Evolutionary conservation across 2,329 filamentous ascomycete species (phyloP).

Genomic region (Ambrosiella xylebori): DNA sequence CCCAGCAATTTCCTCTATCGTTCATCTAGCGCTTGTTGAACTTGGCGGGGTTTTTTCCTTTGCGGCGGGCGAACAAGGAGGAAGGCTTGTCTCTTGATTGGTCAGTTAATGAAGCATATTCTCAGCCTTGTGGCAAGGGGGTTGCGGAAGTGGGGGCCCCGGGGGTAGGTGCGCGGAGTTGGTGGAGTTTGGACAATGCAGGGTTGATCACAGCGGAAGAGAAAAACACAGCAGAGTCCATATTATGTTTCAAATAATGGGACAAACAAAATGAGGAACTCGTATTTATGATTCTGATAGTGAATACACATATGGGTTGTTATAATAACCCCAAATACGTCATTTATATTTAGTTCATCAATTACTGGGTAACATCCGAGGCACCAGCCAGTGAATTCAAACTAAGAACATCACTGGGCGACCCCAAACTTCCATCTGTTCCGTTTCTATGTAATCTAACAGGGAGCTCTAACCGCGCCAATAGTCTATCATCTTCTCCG

Average conservation of each 20-base stretch:
- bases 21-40: neutral
- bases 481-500: slow-evolving; percentile 19
- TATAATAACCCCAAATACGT: neutral
- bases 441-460: slow-evolving; percentile 8
- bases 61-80: neutral
- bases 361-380: slow-evolving; percentile 4
- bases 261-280: too few relatives aligned
- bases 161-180: neutral
- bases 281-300: too few relatives aligned
- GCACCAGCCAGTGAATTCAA: slow-evolving; percentile 4
- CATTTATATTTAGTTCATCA: neutral
- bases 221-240: too few relatives aligned
- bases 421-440: slow-evolving; percentile 18
- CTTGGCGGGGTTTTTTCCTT: neutral
- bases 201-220: too few relatives aligned
- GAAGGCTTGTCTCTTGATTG: neutral
- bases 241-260: too few relatives aligned
- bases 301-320: neutral
- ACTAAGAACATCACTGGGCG: slow-evolving; percentile 4
- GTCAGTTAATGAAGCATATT: neutral
- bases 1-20: neutral
- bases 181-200: neutral
- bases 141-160: neutral
- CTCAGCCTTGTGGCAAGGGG: neutral
- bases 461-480: slow-evolving; percentile 5